Evolutionary conservation across 768 basidiomycete species (phyloP).

Genomic region (Sistotremastrum niveocremeum): DNA sequence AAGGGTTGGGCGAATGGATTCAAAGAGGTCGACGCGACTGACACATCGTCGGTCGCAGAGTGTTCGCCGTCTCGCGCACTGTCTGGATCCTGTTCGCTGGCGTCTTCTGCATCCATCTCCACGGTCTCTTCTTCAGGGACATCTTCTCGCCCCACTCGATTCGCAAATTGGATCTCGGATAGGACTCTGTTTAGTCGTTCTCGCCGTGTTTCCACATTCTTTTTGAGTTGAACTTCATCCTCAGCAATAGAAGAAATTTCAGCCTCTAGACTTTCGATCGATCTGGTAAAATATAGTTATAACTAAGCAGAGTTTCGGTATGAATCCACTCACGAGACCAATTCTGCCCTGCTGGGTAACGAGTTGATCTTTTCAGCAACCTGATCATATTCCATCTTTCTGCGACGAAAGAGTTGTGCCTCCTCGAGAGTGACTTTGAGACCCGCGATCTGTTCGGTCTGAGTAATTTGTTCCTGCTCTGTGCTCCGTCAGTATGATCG

Average conservation of each 20-base stretch:
- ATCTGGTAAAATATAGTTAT: constrained; percentile 25
- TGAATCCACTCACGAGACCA: constrained; percentile 46
- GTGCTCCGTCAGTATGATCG: neutral
- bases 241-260: constrained; percentile 55
- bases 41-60: constrained; percentile 24
- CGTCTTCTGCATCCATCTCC: constrained; percentile 2
- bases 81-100: constrained; percentile 13
- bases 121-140: neutral
- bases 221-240: constrained; percentile 16
- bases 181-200: constrained; percentile 52
- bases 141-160: neutral
- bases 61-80: constrained; percentile 29
- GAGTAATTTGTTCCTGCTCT: constrained; percentile 61
- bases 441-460: constrained; percentile 61
- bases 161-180: constrained; percentile 31
- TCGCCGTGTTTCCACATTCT: constrained; percentile 64
- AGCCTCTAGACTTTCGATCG: constrained; percentile 56
- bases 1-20: constrained; percentile 22
- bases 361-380: constrained; percentile 75
- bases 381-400: constrained; percentile 79
- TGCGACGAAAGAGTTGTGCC: constrained; percentile 58
- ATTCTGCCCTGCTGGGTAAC: constrained; percentile 61
- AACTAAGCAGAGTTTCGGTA: neutral
- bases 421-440: constrained; percentile 66
- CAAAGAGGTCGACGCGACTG: constrained; percentile 20